Evolutionary conservation across 805 yeast genomes (phyloP), one percentile per base, ranked within the genome.

Genomic region (Ogataea degrootiae): DNA sequence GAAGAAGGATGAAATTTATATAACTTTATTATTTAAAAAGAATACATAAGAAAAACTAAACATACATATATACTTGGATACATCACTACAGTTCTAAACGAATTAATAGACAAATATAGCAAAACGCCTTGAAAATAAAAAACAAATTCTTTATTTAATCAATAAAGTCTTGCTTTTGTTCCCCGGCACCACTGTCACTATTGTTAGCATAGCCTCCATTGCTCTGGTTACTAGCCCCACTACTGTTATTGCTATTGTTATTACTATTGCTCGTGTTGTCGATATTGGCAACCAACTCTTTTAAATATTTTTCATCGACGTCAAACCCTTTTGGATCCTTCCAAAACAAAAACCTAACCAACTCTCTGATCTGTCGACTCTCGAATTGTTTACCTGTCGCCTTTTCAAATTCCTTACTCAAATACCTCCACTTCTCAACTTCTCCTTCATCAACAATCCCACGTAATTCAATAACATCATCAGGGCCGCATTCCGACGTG

Each of bases 361-460:
- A 59, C 35, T 76, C 80, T 44, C 83, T 75, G 50, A 86, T 75
- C 52, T 80, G 83, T 33, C 63, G 69, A 29, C 76, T 74, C 15
- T 80, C 67, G 55, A 78, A 77, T 41, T 64, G 57, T 54, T 77
- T 78, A 17, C 80, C 80, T 1, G 79, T 74, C 21, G 70, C 69
- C 51, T 80, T 77, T 45, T 76, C 73, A 47, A 85, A 69, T 57
- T 85, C 90, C 36, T 73, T 66, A 14, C 87, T 72, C n/a, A 86
- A 71, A 56, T 71, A 82, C 42, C 73, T 69, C 85, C 89, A 82
- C 58, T 85, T 85, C 49, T 82, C 88, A 38, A 76, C 53, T 57
- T 85, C 92, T 1, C 85, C 89, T 39, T 77, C 82, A 58, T 85
- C 91, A 8, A 85, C 64, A n/a, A 80, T 54, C 16, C 60, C 60